Conservation (phyloP, 345 rosid genomes). For the Camelina laxa region DNA sequence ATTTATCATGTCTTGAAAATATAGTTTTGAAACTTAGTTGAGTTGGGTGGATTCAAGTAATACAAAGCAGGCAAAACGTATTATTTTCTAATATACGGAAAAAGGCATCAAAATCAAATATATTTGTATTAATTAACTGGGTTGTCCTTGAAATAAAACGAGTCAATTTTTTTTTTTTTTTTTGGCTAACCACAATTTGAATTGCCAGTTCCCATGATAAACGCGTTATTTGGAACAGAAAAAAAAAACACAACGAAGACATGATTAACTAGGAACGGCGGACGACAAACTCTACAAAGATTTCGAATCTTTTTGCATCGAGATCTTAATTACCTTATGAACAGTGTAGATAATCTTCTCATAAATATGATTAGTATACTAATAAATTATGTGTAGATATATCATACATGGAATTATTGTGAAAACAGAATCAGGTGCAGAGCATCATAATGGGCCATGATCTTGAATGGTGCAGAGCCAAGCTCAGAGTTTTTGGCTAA, state of each 20-base stretch:
- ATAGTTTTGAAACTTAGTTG: neutral
- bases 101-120: neutral
- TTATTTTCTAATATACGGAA: neutral
- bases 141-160: neutral
- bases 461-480: slow-evolving; percentile 36
- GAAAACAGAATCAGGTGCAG: slow-evolving; percentile 38
- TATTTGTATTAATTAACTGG: neutral
- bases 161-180: neutral
- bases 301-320: slow-evolving; percentile 19
- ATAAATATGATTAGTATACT: neutral
- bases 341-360: neutral
- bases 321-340: slow-evolving; percentile 13
- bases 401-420: slow-evolving; percentile 5
- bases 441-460: slow-evolving; percentile 38
- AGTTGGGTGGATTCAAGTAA: slow-evolving; percentile 12
- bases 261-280: slow-evolving; percentile 16
- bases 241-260: neutral
- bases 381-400: neutral
- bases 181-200: too few relatives aligned
- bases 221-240: neutral
- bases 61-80: neutral
- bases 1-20: neutral
- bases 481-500: slow-evolving; percentile 23
- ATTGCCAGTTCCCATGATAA: neutral
- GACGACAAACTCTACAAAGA: slow-evolving; percentile 16